Percentiles rank a stretch among this genome's conserved stretches.
These are phyloP conservation scores for Trypanosoma grayi DNA, from an alignment of 208 protist species.

Conservation along the genomic window DNA sequence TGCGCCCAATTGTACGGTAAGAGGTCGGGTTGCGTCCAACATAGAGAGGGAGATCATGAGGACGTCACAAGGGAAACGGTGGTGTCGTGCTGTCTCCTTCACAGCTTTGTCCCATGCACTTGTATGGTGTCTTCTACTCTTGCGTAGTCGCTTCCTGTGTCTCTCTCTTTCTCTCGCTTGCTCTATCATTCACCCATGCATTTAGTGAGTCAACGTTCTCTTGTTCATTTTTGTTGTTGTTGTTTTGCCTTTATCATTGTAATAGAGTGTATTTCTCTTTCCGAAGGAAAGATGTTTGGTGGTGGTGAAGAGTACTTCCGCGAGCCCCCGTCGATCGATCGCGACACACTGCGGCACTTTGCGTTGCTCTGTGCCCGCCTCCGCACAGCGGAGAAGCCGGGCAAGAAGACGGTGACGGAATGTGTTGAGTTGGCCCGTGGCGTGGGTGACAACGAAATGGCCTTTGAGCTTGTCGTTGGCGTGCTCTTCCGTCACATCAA, in stretches of 20 bases:
- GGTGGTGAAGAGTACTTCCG: conserved; percentile 91
- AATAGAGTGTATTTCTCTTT: not conserved
- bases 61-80: not conserved
- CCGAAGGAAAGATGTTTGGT: conserved; percentile 66
- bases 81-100: not conserved
- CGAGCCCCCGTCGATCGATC: conserved; percentile 72
- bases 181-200: conserved; percentile 3
- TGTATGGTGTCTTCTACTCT: conserved; percentile 4
- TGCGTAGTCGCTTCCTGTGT: not conserved
- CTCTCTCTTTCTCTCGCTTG: conserved; percentile 5
- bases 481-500: conserved; percentile 89
- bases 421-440: conserved; percentile 51
- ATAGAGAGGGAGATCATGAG: not conserved
- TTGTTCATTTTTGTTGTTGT: conserved; percentile 15
- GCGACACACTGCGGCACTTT: conserved; percentile 74
- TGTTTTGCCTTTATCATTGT: not conserved
- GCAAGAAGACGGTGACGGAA: conserved; percentile 69
- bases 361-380: conserved; percentile 75
- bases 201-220: not conserved
- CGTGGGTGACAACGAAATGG: conserved; percentile 63
- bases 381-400: conserved; percentile 66
- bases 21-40: not conserved
- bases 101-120: not conserved
- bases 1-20: conserved; percentile 11
- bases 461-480: conserved; percentile 86